These are phyloP conservation scores for Xanthoconium purpureum DNA, from an alignment of 768 basidiomycete genomes.

Conservation along the genomic window DNA sequence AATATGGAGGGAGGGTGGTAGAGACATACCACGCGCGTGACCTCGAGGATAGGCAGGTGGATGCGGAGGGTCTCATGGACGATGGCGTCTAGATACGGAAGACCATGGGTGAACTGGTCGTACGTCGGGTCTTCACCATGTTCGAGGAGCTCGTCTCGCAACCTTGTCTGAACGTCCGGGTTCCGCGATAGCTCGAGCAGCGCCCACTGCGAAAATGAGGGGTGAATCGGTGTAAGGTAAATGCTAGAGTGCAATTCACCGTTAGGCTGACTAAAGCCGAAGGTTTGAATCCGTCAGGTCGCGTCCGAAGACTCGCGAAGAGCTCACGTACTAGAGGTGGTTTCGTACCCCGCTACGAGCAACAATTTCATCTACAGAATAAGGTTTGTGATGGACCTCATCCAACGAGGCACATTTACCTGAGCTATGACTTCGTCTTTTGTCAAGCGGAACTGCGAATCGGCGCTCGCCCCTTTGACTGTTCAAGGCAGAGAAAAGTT, in stretches of 20 bases:
- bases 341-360: constrained; percentile 23
- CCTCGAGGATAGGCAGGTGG: constrained; percentile 37
- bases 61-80: constrained; percentile 44
- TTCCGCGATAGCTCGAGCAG: constrained; percentile 51
- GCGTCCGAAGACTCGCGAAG: neutral
- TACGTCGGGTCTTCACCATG: constrained; percentile 50
- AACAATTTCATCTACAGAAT: constrained; percentile 17
- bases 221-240: neutral
- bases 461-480: constrained; percentile 38
- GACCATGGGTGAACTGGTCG: constrained; percentile 45
- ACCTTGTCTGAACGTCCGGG: constrained; percentile 42
- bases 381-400: neutral
- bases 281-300: neutral
- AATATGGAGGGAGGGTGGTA: too few species aligned
- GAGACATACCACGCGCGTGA: constrained; percentile 10
- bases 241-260: neutral
- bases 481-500: neutral
- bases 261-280: constrained; percentile 15
- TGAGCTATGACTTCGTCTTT: constrained; percentile 27
- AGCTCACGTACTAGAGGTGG: constrained; percentile 13
- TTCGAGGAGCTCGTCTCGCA: constrained; percentile 49
- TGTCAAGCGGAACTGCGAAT: constrained; percentile 24
- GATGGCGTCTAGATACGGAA: constrained; percentile 56
- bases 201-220: constrained; percentile 41
- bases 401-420: neutral